Conservation (phyloP, 768 basidiomycete genomes). For the Cystobasidiopsis lactophilus region DNA sequence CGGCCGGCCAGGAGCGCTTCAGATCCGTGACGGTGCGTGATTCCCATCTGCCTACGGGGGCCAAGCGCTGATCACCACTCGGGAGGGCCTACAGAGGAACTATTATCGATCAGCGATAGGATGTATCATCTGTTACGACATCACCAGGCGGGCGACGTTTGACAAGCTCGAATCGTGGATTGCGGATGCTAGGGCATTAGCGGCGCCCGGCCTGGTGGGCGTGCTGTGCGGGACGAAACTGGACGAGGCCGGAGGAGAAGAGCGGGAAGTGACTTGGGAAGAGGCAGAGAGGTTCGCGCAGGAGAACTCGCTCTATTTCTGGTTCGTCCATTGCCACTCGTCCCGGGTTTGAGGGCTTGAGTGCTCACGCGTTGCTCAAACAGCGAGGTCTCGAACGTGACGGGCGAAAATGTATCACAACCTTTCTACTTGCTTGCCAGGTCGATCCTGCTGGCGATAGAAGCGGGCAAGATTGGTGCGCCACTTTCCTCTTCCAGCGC, state of each 20-base stretch:
- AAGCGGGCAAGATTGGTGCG: slow-evolving; percentile 9
- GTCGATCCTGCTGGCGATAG: slow-evolving; percentile 17
- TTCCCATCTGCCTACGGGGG: slow-evolving; percentile 37
- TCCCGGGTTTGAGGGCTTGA: too few species aligned
- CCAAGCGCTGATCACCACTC: slow-evolving; percentile 12
- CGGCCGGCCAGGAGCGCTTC: slow-evolving; percentile 97
- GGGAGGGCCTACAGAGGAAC: too few species aligned
- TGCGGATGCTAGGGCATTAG: slow-evolving; percentile 75
- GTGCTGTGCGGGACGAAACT: slow-evolving; percentile 45
- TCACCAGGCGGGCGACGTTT: slow-evolving; percentile 52
- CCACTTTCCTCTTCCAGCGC: too few species aligned
- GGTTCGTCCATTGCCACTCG: slow-evolving; percentile 26
- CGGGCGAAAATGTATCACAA: slow-evolving; percentile 73
- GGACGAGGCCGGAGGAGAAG: slow-evolving; percentile 68
- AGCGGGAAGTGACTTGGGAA: slow-evolving; percentile 80
- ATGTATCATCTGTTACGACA: slow-evolving; percentile 27
- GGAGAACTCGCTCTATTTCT: slow-evolving; percentile 37
- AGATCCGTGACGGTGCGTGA: slow-evolving; percentile 96
- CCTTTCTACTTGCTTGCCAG: slow-evolving; percentile 48
- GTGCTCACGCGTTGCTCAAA: neutral
- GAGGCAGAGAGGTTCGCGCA: slow-evolving; percentile 92
- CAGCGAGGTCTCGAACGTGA: slow-evolving; percentile 62
- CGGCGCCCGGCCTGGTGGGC: slow-evolving; percentile 63
- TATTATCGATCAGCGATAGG: slow-evolving; percentile 71
- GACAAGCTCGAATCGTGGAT: slow-evolving; percentile 67